These are phyloP conservation scores for Phytopythium delawarense DNA, from an alignment of 352 stramenopile species.

Conservation along the genomic window DNA sequence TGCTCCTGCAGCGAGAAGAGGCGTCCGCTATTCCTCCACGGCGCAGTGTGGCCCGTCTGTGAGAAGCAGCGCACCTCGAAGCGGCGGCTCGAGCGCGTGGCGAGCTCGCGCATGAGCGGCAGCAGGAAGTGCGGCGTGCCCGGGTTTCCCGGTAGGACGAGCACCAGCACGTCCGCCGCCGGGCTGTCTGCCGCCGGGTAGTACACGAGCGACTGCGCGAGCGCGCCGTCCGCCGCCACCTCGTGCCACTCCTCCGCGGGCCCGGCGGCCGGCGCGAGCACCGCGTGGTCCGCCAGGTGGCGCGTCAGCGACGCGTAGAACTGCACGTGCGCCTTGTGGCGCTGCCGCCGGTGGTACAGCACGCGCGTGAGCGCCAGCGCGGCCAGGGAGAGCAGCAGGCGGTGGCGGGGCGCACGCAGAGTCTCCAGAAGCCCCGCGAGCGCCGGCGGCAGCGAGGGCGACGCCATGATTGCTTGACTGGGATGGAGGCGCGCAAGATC, in stretches of 20 bases:
- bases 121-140: slow-evolving; percentile 63
- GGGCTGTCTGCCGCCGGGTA: slow-evolving; percentile 14
- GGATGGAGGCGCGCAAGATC: too few species aligned
- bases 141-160: slow-evolving; percentile 65
- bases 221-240: slow-evolving; percentile 30
- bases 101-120: slow-evolving; percentile 56
- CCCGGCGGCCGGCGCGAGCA: not conserved
- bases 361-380: slow-evolving; percentile 38
- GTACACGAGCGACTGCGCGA: slow-evolving; percentile 46
- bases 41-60: slow-evolving; percentile 61
- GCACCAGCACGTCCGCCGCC: slow-evolving; percentile 38
- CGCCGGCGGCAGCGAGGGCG: slow-evolving; percentile 6
- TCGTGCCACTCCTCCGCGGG: slow-evolving; percentile 51
- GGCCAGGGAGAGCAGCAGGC: slow-evolving; percentile 28
- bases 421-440: slow-evolving; percentile 23
- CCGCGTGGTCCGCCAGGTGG: slow-evolving; percentile 13
- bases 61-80: slow-evolving; percentile 59
- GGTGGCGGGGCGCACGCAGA: slow-evolving; percentile 25
- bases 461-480: not conserved
- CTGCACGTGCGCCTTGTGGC: slow-evolving; percentile 35
- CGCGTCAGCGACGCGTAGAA: slow-evolving; percentile 31
- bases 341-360: slow-evolving; percentile 37
- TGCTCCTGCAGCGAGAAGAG: slow-evolving; percentile 56
- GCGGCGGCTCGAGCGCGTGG: slow-evolving; percentile 21
- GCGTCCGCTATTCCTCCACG: slow-evolving; percentile 51